A percentile compares a stretch with the other conserved stretches of the same genome.
phyloP scores from a whole-genome alignment of 345 rosid species.

The Lumnitzera littorea region DNA sequence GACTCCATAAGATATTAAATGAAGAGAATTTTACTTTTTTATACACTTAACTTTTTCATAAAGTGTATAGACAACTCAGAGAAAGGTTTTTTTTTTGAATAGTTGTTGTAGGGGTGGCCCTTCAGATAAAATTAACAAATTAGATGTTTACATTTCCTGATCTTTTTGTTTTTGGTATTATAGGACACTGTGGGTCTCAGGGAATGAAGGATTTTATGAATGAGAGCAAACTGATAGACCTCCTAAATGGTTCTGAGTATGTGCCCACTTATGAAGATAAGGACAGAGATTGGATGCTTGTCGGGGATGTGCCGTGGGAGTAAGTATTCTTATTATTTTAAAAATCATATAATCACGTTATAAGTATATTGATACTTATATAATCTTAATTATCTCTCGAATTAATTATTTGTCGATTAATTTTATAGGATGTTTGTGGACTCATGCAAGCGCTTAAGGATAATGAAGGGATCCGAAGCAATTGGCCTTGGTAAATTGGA shows the following conservation, averaged over 20 bases:
- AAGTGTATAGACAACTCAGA: too few species aligned
- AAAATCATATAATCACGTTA: background rate
- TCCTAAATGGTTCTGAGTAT: slow-evolving; percentile 70
- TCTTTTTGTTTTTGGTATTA: background rate
- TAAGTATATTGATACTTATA: background rate
- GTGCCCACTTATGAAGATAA: slow-evolving; percentile 82
- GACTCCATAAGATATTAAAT: too few species aligned
- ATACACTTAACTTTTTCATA: too few species aligned
- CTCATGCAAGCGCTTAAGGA: slow-evolving; percentile 67
- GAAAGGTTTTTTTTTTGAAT: too few species aligned
- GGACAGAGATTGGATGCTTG: slow-evolving; percentile 95
- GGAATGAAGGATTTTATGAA: slow-evolving; percentile 80
- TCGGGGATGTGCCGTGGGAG: slow-evolving; percentile 95
- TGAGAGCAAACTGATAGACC: slow-evolving; percentile 70
- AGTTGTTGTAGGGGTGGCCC: too few species aligned
- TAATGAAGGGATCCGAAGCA: slow-evolving; percentile 78
- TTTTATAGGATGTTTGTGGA: slow-evolving; percentile 59
- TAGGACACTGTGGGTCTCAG: slow-evolving; percentile 64
- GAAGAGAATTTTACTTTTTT: too few species aligned
- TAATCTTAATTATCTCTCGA: background rate
- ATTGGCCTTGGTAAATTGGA: slow-evolving; percentile 56
- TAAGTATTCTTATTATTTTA: slow-evolving; percentile 19
- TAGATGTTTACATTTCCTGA: background rate
- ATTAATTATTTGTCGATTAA: background rate
- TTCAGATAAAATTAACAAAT: background rate